Evolutionary conservation across 805 yeast genomes (phyloP).

Genomic region (Lipomyces japonicus): DNA sequence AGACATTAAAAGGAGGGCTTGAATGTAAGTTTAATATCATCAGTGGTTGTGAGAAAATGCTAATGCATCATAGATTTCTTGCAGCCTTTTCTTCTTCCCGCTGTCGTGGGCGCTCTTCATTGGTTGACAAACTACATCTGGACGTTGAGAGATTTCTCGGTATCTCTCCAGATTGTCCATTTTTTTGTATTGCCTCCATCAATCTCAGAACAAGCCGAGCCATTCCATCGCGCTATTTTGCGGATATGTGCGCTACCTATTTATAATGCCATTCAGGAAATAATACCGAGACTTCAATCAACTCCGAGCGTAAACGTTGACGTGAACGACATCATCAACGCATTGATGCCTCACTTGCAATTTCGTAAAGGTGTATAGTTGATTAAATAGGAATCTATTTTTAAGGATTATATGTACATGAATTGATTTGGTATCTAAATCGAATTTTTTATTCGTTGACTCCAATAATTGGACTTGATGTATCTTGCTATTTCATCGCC

Average conservation of each 20-base stretch:
- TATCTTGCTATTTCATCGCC: slow-evolving; percentile 1
- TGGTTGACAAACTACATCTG: slow-evolving; percentile 48
- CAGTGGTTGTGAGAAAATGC: not conserved
- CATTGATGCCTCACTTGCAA: slow-evolving; percentile 16
- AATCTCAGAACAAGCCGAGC: slow-evolving; percentile 46
- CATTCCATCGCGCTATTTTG: slow-evolving; percentile 44
- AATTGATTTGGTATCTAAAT: slow-evolving; percentile 1
- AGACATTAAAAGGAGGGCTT: slow-evolving; percentile 67
- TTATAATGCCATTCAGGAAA: slow-evolving; percentile 31
- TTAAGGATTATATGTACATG: no score
- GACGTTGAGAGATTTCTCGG: slow-evolving; percentile 37
- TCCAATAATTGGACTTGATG: slow-evolving; percentile 8
- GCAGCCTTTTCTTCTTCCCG: slow-evolving; percentile 67
- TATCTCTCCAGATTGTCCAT: slow-evolving; percentile 42
- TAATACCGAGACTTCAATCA: slow-evolving; percentile 16
- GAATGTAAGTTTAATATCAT: slow-evolving; percentile 45
- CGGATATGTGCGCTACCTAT: slow-evolving; percentile 31
- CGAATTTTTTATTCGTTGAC: slow-evolving; percentile 3
- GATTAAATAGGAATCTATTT: no score
- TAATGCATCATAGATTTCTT: slow-evolving; percentile 47
- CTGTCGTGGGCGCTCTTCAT: slow-evolving; percentile 52
- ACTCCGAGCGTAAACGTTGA: slow-evolving; percentile 1
- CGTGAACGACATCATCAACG: slow-evolving; percentile 12
- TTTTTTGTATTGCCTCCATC: slow-evolving; percentile 44
- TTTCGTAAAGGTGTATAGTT: slow-evolving; percentile 15